Evolutionary conservation across 108 stramenopile genomes (phyloP), one percentile per base, ranked within the genome.

Genomic region (Skeletonema tropicum): DNA sequence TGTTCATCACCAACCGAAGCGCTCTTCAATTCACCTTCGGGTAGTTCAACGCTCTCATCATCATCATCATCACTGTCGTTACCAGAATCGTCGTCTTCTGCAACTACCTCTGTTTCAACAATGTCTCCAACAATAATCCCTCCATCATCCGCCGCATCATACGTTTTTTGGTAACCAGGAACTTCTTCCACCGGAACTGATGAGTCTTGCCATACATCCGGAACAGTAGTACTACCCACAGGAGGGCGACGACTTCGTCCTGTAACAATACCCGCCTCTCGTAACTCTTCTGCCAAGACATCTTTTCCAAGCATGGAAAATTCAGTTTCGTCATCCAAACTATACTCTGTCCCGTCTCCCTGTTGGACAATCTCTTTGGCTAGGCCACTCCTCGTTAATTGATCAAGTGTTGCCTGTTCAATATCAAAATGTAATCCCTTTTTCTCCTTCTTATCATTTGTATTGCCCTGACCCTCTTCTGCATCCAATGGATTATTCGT

Each of bases 341-440:
- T 79, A 79, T 76, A 92, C 66, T 94, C 91, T 13, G 79, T 74
- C 15, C 90, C 94, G 79, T 92, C 90, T 7, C 65, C 74, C 63
- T 95, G 92, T 68, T 83, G 85, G 1, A 92, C 90, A 6, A 91
- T 86, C 76, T 92, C 92, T 61, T 84, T 77, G 48, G 91, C 71
- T 13, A 83, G 77, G 23, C 94, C 94, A 4, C 68, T 75, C 48
- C 86, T 88, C 25, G 73, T 73, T 57, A 95, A 62, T 68, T 90
- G 82, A 26, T 92, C 77, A 12, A 90, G 59, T 3, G 86, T 86
- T 13, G 78, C 69, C 58, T 82, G 76, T 49, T 87, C 91, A 26
- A 91, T 74, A 64, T 92, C 89, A 31, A 80, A 80, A 42, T 58
- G 70, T 38, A 68, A 71, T 46, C 79, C 79, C 3, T 57, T 31